Evolutionary conservation across 1,284 basidiomycete species (phyloP), one percentile per base, ranked within the genome.

Genomic region (Sporisorium reilianum): DNA sequence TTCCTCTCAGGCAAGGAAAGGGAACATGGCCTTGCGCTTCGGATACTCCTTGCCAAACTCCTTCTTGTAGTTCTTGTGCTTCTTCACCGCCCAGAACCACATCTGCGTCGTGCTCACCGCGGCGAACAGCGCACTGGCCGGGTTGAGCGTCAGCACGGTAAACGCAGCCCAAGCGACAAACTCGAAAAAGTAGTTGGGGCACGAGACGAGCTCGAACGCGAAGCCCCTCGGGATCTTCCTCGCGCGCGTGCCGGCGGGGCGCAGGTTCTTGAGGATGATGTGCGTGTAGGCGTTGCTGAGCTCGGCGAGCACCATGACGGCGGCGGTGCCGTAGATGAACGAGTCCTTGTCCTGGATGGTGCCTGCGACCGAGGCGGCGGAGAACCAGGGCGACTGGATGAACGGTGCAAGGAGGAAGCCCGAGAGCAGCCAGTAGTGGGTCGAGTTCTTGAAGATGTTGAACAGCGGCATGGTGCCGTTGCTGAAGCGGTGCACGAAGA

Each of bases 121-220:
- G 48, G 91, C 86, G 86, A 97, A 99, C 28, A 92, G 79, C 76
- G 88, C 89, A 25, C 91, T 93, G 92, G 79, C 72, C n/a, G 74
- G 79, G 16, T 80, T 80, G 9, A 80, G 63, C 10, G 94, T 95
- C 89, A 99, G 90, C 38, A 88, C 87, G 26, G 89, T 89, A 57
- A 97, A 88, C 23, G 89, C 87, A 12, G 89, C 81, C 92, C 96
- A 97, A 0, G 88, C 90, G 40, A 97, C 72, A 30, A 88, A 71
- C 46, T 99, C 97, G 84, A 96, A 98, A 84, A 94, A 91, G 87
- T 99, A 99, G 86, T 99, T 98, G 32, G 97, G 94, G 87, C 90
- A 93, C 7, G 93, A 92, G 41, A 97, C 90, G 41, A 90, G 86
- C 64, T 90, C 88, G 86, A 98, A 99, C 3, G 93, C 93, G 50